Conservation (phyloP, 306 rosid species). For the Vigna unguiculata region DNA sequence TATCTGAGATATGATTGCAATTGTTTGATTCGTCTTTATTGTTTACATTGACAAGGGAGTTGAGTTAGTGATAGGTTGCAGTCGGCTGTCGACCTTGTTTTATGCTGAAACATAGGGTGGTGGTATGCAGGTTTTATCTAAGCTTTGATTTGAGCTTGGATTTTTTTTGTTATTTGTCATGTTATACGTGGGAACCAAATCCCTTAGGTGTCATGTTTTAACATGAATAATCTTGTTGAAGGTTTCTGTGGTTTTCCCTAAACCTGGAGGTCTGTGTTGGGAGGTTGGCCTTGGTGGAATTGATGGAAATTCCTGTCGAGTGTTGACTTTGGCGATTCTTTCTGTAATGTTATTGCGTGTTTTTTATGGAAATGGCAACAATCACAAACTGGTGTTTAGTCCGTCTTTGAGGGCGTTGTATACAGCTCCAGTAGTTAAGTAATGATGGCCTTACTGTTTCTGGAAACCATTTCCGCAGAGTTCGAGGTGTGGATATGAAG, state of each 20-base stretch:
- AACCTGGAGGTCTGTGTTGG: slow-evolving; percentile 77
- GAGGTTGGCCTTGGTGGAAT: slow-evolving; percentile 77
- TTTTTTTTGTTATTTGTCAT: slow-evolving; percentile 51
- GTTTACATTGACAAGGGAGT: slow-evolving; percentile 17
- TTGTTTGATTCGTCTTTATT: background rate
- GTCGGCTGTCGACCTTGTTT: slow-evolving; percentile 44
- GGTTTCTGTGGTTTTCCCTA: slow-evolving; percentile 76
- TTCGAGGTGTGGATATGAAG: slow-evolving; percentile 89
- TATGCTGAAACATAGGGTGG: slow-evolving; percentile 27
- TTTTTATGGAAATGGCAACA: slow-evolving; percentile 80
- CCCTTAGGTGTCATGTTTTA: slow-evolving; percentile 61
- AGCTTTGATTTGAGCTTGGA: slow-evolving; percentile 54
- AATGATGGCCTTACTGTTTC: slow-evolving; percentile 83
- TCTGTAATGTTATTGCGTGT: slow-evolving; percentile 78
- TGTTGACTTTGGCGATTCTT: slow-evolving; percentile 82
- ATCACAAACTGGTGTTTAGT: slow-evolving; percentile 84
- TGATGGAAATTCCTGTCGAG: slow-evolving; percentile 72
- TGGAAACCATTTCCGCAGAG: slow-evolving; percentile 85
- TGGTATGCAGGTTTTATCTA: slow-evolving; percentile 42
- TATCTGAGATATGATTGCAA: background rate
- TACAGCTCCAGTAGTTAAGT: slow-evolving; percentile 68
- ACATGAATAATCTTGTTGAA: slow-evolving; percentile 82
- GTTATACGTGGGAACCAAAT: slow-evolving; percentile 54
- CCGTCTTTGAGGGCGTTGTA: slow-evolving; percentile 74
- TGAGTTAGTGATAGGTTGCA: slow-evolving; percentile 9